A percentile compares a stretch with the other conserved stretches of the same genome.
phyloP scores from a whole-genome alignment of 805 yeast genomes.

The Metschnikowia reukaufii region DNA sequence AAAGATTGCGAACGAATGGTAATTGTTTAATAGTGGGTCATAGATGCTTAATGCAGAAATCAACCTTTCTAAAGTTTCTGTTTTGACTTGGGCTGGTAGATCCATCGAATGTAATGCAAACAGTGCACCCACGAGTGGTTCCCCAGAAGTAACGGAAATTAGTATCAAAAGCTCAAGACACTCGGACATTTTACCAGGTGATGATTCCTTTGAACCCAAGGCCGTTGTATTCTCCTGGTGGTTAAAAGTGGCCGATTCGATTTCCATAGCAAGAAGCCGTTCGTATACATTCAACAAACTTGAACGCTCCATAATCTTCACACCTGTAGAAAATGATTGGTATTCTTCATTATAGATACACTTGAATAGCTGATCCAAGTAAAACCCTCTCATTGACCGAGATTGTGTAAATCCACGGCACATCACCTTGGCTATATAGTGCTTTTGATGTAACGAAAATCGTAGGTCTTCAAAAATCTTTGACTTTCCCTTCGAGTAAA shows the following conservation, averaged over 20 bases:
- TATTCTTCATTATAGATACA: slow-evolving; percentile 1
- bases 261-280: slow-evolving; percentile 7
- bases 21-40: slow-evolving; percentile 12
- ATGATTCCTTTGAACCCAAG: neutral
- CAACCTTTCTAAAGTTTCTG: slow-evolving; percentile 10
- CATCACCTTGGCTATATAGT: slow-evolving; percentile 2
- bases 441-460: neutral
- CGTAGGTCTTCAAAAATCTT: slow-evolving; percentile 9
- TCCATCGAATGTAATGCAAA: slow-evolving; percentile 3
- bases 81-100: neutral
- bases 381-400: slow-evolving; percentile 8
- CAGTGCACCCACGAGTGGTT: slow-evolving; percentile 17
- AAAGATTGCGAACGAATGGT: slow-evolving; percentile 16
- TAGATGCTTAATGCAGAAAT: slow-evolving; percentile 11
- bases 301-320: slow-evolving; percentile 3
- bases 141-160: slow-evolving; percentile 9
- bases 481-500: neutral
- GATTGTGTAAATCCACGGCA: slow-evolving; percentile 11
- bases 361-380: slow-evolving; percentile 5
- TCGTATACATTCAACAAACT: slow-evolving; percentile 7
- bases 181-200: neutral
- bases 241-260: slow-evolving; percentile 1
- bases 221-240: neutral
- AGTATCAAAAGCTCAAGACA: slow-evolving; percentile 4
- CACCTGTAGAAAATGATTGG: slow-evolving; percentile 3